These are phyloP conservation scores for Hypoxylon sp. DNA, from an alignment of 2,329 filamentous ascomycete genomes.

Conservation along the genomic window DNA sequence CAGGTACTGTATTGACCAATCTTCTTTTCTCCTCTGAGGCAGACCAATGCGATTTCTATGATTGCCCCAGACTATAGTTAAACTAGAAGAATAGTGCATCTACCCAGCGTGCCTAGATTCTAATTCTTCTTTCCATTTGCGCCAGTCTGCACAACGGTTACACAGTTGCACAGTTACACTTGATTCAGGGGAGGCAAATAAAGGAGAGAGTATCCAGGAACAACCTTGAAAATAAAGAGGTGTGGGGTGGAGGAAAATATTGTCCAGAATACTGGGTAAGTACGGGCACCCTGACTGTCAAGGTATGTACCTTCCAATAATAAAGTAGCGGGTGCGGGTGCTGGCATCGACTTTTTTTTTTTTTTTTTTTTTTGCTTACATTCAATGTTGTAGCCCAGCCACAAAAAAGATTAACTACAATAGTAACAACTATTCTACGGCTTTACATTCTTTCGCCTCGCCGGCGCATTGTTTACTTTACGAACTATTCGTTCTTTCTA, in stretches of 20 bases:
- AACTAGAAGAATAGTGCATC: conserved; percentile 14
- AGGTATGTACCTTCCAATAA: conserved; percentile 19
- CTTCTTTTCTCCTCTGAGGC: conserved; percentile 15
- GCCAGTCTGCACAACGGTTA: conserved; percentile 11
- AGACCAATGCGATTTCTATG: conserved; percentile 21
- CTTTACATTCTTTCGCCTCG: conserved; percentile 46
- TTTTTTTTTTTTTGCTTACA: no score
- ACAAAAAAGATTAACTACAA: conserved; percentile 33
- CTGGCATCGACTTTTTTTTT: conserved; percentile 32
- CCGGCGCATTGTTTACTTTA: conserved; percentile 40
- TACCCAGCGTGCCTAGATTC: conserved; percentile 17
- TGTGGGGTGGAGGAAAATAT: conserved; percentile 13
- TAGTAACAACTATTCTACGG: conserved; percentile 20
- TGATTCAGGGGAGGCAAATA: conserved; percentile 42
- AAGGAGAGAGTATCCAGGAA: conserved; percentile 22
- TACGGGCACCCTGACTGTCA: conserved; percentile 18
- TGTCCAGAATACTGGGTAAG: conserved; percentile 29
- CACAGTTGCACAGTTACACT: not conserved
- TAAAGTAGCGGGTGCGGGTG: conserved; percentile 25
- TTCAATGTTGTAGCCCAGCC: conserved; percentile 35
- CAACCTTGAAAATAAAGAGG: conserved; percentile 1
- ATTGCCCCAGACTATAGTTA: conserved; percentile 1
- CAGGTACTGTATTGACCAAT: conserved; percentile 21
- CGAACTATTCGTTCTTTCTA: conserved; percentile 38
- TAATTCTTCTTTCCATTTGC: conserved; percentile 24